phyloP scores from a whole-genome alignment of 805 yeast genomes.

The Wickerhamomyces queroliae region DNA sequence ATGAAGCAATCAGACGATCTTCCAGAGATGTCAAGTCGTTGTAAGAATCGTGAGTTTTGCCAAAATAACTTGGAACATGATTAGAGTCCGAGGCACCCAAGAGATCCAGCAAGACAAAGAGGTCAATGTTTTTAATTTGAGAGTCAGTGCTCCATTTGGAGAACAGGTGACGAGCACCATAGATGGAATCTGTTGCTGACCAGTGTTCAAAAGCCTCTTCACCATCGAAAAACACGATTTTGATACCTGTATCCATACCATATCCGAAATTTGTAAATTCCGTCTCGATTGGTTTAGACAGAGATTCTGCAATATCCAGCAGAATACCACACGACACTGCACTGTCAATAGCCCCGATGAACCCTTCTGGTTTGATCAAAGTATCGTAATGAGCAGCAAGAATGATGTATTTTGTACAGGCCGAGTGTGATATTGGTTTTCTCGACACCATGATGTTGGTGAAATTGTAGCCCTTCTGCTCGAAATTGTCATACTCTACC shows the following conservation, averaged over 20 bases:
- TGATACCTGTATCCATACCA: conserved; percentile 30
- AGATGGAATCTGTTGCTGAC: conserved; percentile 45
- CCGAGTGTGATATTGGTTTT: conserved; percentile 11
- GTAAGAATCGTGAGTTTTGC: conserved; percentile 32
- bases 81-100: conserved; percentile 32
- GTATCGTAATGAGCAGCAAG: conserved; percentile 56
- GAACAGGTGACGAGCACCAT: conserved; percentile 50
- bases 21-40: conserved; percentile 32
- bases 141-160: conserved; percentile 26
- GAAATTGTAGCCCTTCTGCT: conserved; percentile 28
- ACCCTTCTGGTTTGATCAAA: conserved; percentile 38
- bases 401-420: conserved; percentile 25
- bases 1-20: conserved; percentile 9
- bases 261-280: conserved; percentile 8
- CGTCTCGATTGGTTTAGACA: conserved; percentile 10
- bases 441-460: conserved; percentile 31
- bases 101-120: conserved; percentile 44
- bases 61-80: conserved; percentile 36
- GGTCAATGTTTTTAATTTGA: conserved; percentile 29
- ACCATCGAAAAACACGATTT: conserved; percentile 52
- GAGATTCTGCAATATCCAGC: conserved; percentile 33
- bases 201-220: conserved; percentile 55
- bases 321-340: conserved; percentile 53
- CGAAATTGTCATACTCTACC: conserved; percentile 31
- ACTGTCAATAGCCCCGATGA: conserved; percentile 55